These are phyloP conservation scores for Piper betle DNA, from an alignment of 164 flowering plant genomes.

Conservation along the genomic window DNA sequence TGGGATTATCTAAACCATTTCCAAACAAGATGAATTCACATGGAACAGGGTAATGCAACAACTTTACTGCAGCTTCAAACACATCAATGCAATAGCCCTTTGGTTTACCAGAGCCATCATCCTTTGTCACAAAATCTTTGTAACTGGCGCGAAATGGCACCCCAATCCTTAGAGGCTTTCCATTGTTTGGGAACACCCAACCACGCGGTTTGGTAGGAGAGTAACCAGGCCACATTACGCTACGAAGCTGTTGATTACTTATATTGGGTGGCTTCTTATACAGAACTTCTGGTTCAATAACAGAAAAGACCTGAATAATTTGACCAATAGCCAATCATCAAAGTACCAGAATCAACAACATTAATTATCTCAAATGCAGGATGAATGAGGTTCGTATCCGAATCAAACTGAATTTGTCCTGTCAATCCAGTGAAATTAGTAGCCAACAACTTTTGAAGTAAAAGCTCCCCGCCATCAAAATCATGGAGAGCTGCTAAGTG, in stretches of 20 bases:
- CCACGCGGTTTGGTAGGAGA: slow-evolving; percentile 48
- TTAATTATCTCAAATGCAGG: slow-evolving; percentile 69
- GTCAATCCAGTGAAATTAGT: slow-evolving; percentile 58
- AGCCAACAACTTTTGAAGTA: slow-evolving; percentile 30
- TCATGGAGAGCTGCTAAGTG: slow-evolving; percentile 31
- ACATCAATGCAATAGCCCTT: slow-evolving; percentile 75
- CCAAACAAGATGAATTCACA: slow-evolving; percentile 49
- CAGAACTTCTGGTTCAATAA: slow-evolving; percentile 51
- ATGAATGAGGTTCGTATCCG: slow-evolving; percentile 36
- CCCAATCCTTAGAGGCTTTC: slow-evolving; percentile 56
- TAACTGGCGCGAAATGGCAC: slow-evolving; percentile 67
- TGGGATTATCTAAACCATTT: slow-evolving; percentile 53
- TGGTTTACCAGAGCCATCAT: slow-evolving; percentile 32
- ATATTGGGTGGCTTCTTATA: slow-evolving; percentile 39
- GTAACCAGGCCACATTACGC: slow-evolving; percentile 84
- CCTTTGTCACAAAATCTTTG: slow-evolving; percentile 47
- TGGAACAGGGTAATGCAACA: slow-evolving; percentile 78
- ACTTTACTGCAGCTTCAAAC: slow-evolving; percentile 63
- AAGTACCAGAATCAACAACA: slow-evolving; percentile 40
- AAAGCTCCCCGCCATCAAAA: slow-evolving; percentile 45
- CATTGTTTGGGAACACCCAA: slow-evolving; percentile 92
- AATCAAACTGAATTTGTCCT: slow-evolving; percentile 52
- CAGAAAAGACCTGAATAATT: slow-evolving; percentile 69
- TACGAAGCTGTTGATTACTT: slow-evolving; percentile 39
- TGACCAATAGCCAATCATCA: slow-evolving; percentile 77